Percentiles rank a stretch among this genome's conserved stretches.
Conservation (phyloP, 352 stramenopile species). For the Phytopythium oedochilum region DNA sequence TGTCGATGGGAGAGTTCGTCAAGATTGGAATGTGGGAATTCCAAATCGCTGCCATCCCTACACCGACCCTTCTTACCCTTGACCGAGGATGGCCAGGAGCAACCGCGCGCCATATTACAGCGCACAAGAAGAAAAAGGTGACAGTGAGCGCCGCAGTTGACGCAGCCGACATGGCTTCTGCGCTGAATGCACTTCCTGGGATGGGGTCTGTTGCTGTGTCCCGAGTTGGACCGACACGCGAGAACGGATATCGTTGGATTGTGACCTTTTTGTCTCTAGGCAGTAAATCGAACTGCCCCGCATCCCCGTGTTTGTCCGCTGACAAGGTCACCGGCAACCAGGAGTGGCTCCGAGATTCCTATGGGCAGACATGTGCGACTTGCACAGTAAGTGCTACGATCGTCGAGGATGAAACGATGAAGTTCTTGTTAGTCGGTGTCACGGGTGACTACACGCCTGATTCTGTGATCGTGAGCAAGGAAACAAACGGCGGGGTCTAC, state of each 20-base stretch:
- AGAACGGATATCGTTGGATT: constrained; percentile 60
- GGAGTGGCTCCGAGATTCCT: constrained; percentile 35
- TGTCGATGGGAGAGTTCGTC: constrained; percentile 44
- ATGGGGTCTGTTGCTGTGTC: constrained; percentile 53
- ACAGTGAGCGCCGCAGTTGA: constrained; percentile 46
- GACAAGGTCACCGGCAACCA: constrained; percentile 41
- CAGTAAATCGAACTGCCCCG: constrained; percentile 33
- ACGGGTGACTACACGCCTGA: constrained; percentile 33
- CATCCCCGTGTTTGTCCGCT: constrained; percentile 49
- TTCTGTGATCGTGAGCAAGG: constrained; percentile 40
- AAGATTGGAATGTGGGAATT: constrained; percentile 54
- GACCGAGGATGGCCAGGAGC: constrained; percentile 27
- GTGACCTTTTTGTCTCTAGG: constrained; percentile 71
- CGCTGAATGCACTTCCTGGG: constrained; percentile 38
- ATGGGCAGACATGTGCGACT: constrained; percentile 29
- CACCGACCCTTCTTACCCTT: constrained; percentile 32
- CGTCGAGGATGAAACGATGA: constrained; percentile 31
- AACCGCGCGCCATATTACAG: constrained; percentile 43
- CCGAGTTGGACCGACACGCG: constrained; percentile 43
- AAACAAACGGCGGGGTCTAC: constrained; percentile 50
- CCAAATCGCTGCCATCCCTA: constrained; percentile 25
- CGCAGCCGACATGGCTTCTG: constrained; percentile 38
- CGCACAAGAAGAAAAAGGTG: constrained; percentile 65
- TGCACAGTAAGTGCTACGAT: constrained; percentile 37
- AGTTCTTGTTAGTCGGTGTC: constrained; percentile 21